Conservation (phyloP, 805 yeast species). For the Scheffersomyces coipomensis region DNA sequence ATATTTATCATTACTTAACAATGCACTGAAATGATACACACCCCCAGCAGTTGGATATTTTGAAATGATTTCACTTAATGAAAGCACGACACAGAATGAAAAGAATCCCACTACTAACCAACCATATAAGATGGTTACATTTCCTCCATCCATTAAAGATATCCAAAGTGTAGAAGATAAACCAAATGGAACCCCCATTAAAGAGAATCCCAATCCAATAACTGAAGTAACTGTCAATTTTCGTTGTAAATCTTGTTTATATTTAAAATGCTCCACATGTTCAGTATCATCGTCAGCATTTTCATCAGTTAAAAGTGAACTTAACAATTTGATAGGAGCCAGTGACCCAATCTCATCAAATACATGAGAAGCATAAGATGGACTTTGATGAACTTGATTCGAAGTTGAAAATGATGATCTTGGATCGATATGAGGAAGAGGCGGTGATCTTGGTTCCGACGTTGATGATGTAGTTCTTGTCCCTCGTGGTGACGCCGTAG, state of each 20-base stretch:
- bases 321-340: slow-evolving; percentile 12
- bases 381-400: slow-evolving; percentile 5
- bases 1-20: slow-evolving; percentile 57
- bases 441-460: no score
- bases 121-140: slow-evolving; percentile 73
- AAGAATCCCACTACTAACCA: slow-evolving; percentile 66
- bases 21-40: slow-evolving; percentile 74
- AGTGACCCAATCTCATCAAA: slow-evolving; percentile 7
- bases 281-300: slow-evolving; percentile 49
- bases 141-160: slow-evolving; percentile 74
- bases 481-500: no score
- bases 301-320: slow-evolving; percentile 13
- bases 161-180: slow-evolving; percentile 71
- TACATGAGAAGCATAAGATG: slow-evolving; percentile 8
- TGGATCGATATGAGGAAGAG: no score
- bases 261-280: slow-evolving; percentile 68
- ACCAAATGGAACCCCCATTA: slow-evolving; percentile 83
- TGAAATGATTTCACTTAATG: slow-evolving; percentile 74
- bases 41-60: slow-evolving; percentile 78
- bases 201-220: slow-evolving; percentile 74
- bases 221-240: slow-evolving; percentile 68
- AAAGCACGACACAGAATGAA: slow-evolving; percentile 62
- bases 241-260: slow-evolving; percentile 68
- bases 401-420: no score
- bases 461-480: no score